Percentiles rank a stretch among this genome's conserved stretches.
These are phyloP conservation scores for Geum urbanum DNA, from an alignment of 306 rosid genomes.

Conservation along the genomic window DNA sequence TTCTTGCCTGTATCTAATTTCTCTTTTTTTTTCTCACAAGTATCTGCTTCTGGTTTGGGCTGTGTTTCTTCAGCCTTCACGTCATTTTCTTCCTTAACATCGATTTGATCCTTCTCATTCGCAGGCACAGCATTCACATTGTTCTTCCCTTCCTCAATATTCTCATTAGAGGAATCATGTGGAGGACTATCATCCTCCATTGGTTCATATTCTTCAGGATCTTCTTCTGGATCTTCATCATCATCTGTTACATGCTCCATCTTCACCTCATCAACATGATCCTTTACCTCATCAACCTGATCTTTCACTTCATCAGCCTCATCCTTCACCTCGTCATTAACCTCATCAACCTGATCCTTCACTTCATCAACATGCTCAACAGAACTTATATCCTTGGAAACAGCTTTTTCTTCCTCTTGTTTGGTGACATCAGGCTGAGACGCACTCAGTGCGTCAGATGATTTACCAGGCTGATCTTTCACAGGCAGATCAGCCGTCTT, in stretches of 20 bases:
- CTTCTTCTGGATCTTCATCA: slow-evolving; percentile 69
- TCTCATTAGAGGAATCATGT: slow-evolving; percentile 39
- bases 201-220: slow-evolving; percentile 83
- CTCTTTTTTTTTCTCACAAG: slow-evolving; percentile 39
- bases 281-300: too few species aligned
- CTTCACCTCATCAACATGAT: slow-evolving; percentile 45
- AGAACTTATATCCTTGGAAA: slow-evolving; percentile 35
- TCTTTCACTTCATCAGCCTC: too few species aligned
- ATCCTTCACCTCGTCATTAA: slow-evolving; percentile 14
- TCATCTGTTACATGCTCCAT: slow-evolving; percentile 64
- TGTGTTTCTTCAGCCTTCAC: slow-evolving; percentile 39
- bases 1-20: slow-evolving; percentile 45
- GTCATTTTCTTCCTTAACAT: slow-evolving; percentile 36
- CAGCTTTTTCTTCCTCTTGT: slow-evolving; percentile 20
- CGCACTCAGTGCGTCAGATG: slow-evolving; percentile 31
- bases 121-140: slow-evolving; percentile 34
- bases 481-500: slow-evolving; percentile 51
- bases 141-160: slow-evolving; percentile 28
- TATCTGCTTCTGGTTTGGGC: slow-evolving; percentile 32
- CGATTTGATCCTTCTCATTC: slow-evolving; percentile 41
- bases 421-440: slow-evolving; percentile 44
- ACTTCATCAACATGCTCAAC: slow-evolving; percentile 41
- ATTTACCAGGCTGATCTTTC: slow-evolving; percentile 39
- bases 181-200: slow-evolving; percentile 55
- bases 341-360: slow-evolving; percentile 44